Evolutionary conservation across 306 rosid genomes (phyloP).

Genomic region (Pyrus communis): DNA sequence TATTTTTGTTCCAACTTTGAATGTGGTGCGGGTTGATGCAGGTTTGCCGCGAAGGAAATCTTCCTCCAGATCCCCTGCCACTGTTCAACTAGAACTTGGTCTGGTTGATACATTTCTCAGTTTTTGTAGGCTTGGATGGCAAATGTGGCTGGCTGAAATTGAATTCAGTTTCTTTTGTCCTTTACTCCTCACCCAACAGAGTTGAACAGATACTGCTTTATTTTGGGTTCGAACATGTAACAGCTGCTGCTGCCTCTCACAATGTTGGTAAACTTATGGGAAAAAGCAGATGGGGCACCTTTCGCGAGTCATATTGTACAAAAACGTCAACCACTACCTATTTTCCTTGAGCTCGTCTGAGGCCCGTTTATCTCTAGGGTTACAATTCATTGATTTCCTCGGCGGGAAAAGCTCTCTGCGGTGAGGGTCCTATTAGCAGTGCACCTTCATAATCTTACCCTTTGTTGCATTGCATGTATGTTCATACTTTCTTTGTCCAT

Average conservation of each 20-base stretch:
- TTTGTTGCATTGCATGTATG: background rate
- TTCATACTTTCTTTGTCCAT: background rate
- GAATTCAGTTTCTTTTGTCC: slow-evolving; percentile 91
- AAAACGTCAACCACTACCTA: slow-evolving; percentile 70
- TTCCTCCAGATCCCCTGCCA: slow-evolving; percentile 39
- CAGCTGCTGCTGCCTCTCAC: slow-evolving; percentile 29
- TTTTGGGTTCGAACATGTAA: slow-evolving; percentile 25
- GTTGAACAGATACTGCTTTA: slow-evolving; percentile 58
- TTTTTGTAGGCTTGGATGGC: slow-evolving; percentile 93
- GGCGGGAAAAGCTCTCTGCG: slow-evolving; percentile 66
- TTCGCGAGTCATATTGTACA: slow-evolving; percentile 54
- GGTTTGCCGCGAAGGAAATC: slow-evolving; percentile 40
- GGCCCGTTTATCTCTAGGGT: slow-evolving; percentile 60
- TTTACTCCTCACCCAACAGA: slow-evolving; percentile 64
- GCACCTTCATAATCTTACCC: background rate
- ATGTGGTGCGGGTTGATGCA: slow-evolving; percentile 22
- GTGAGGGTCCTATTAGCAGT: slow-evolving; percentile 43
- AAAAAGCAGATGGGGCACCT: slow-evolving; percentile 60
- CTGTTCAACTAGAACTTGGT: slow-evolving; percentile 75
- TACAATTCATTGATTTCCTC: slow-evolving; percentile 73
- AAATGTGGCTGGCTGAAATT: slow-evolving; percentile 88
- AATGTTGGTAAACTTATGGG: slow-evolving; percentile 34
- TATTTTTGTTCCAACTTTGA: background rate
- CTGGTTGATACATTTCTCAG: slow-evolving; percentile 82
- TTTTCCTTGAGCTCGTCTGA: slow-evolving; percentile 68